phyloP scores from a whole-genome alignment of 345 rosid species.

The Erodium maritimum region DNA sequence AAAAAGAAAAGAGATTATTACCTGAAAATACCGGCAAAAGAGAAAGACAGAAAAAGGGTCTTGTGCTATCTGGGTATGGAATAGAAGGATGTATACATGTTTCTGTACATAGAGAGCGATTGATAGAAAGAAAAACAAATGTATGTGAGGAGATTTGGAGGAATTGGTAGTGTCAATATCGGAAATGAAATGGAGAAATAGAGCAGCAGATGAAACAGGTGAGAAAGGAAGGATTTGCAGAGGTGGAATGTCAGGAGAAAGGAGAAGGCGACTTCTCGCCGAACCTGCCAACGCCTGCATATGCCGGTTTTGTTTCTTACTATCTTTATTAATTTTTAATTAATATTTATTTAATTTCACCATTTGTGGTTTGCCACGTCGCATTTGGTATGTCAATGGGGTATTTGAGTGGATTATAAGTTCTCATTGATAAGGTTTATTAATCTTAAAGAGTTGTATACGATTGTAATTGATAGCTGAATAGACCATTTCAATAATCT shows the following conservation, averaged over 20 bases:
- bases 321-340: too few relatives aligned
- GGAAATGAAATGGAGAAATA: constrained; percentile 5
- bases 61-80: constrained; percentile 1
- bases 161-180: constrained; percentile 7
- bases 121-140: neutral
- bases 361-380: too few relatives aligned
- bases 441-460: too few relatives aligned
- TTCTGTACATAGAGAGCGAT: too few relatives aligned
- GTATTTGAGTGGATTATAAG: too few relatives aligned
- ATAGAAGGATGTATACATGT: constrained; percentile 1
- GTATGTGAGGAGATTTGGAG: neutral
- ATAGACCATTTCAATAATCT: too few relatives aligned
- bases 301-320: neutral
- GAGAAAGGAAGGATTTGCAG: neutral
- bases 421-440: too few relatives aligned
- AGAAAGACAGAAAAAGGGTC: constrained; percentile 1
- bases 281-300: constrained; percentile 6
- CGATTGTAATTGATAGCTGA: too few relatives aligned
- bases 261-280: constrained; percentile 16
- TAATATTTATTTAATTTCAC: too few relatives aligned
- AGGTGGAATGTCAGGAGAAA: constrained; percentile 21
- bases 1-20: constrained; percentile 11
- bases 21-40: constrained; percentile 9
- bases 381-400: too few relatives aligned
- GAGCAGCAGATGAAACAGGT: neutral